Percentiles rank a stretch among this genome's conserved stretches.
Conservation (phyloP, 768 basidiomycete genomes). For the Scleroderma bovista region DNA sequence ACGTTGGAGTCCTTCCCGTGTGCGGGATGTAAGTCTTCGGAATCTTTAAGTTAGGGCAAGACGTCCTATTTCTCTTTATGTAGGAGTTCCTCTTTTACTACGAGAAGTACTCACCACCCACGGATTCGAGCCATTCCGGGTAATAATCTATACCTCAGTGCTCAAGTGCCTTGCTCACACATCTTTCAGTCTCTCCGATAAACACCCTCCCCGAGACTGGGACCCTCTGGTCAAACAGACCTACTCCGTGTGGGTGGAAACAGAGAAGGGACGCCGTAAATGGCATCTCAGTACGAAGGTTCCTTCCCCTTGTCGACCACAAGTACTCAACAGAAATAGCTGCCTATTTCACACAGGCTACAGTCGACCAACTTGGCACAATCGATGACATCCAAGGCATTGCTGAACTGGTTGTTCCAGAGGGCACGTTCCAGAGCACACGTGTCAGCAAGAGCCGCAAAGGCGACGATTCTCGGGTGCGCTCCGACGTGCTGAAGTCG, state of each 20-base stretch:
- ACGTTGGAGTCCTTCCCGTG: constrained; percentile 78
- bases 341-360: constrained; percentile 77
- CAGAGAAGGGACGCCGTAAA: constrained; percentile 60
- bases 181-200: constrained; percentile 34
- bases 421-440: constrained; percentile 66
- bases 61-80: background rate
- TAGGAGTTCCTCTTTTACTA: constrained; percentile 87
- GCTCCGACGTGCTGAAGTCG: constrained; percentile 27
- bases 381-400: constrained; percentile 63
- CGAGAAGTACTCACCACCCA: constrained; percentile 56
- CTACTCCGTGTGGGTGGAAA: constrained; percentile 73
- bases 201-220: constrained; percentile 54
- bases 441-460: constrained; percentile 47
- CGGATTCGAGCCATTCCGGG: constrained; percentile 41
- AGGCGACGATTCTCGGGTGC: constrained; percentile 34
- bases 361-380: constrained; percentile 63
- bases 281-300: constrained; percentile 72
- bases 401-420: constrained; percentile 57
- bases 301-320: background rate
- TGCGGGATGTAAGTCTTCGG: constrained; percentile 59
- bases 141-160: constrained; percentile 17
- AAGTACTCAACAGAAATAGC: constrained; percentile 40
- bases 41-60: background rate
- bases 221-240: constrained; percentile 78
- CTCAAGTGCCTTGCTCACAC: constrained; percentile 5